Evolutionary conservation across 805 yeast genomes (phyloP).

Genomic region (Pichia rugopelliculosa): DNA sequence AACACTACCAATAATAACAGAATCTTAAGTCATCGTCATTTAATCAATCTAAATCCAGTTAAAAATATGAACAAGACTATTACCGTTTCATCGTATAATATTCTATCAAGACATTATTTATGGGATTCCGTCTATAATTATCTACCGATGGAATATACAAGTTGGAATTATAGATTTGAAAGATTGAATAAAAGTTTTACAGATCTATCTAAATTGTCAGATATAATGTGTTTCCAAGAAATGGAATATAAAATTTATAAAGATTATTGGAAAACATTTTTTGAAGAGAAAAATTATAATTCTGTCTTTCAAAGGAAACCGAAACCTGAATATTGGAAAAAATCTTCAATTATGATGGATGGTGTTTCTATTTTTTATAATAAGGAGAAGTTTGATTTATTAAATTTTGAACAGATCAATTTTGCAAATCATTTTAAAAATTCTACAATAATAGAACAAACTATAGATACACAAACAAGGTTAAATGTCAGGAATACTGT

Average conservation of each 20-base stretch:
- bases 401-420: slow-evolving; percentile 28
- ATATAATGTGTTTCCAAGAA: slow-evolving; percentile 47
- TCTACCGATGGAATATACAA: slow-evolving; percentile 38
- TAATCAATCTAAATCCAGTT: slow-evolving; percentile 11
- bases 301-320: slow-evolving; percentile 43
- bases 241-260: slow-evolving; percentile 27
- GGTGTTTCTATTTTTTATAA: slow-evolving; percentile 54
- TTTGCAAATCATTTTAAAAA: slow-evolving; percentile 26
- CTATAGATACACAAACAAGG: slow-evolving; percentile 30
- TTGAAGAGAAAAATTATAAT: slow-evolving; percentile 31
- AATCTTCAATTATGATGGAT: slow-evolving; percentile 41
- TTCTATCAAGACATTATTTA: slow-evolving; percentile 39
- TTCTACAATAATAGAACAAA: slow-evolving; percentile 25
- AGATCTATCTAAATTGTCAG: slow-evolving; percentile 31
- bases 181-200: slow-evolving; percentile 34
- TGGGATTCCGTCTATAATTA: slow-evolving; percentile 53
- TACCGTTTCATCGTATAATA: slow-evolving; percentile 29
- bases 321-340: slow-evolving; percentile 47
- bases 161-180: slow-evolving; percentile 43
- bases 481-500: slow-evolving; percentile 47
- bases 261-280: slow-evolving; percentile 20
- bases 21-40: slow-evolving; percentile 18
- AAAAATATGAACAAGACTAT: slow-evolving; percentile 13
- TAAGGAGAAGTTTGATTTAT: slow-evolving; percentile 36
- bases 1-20: slow-evolving; percentile 6